Percentiles rank a stretch among this genome's conserved stretches.
These are phyloP conservation scores for Suillus brevipes DNA, from an alignment of 768 basidiomycete genomes.

Conservation along the genomic window DNA sequence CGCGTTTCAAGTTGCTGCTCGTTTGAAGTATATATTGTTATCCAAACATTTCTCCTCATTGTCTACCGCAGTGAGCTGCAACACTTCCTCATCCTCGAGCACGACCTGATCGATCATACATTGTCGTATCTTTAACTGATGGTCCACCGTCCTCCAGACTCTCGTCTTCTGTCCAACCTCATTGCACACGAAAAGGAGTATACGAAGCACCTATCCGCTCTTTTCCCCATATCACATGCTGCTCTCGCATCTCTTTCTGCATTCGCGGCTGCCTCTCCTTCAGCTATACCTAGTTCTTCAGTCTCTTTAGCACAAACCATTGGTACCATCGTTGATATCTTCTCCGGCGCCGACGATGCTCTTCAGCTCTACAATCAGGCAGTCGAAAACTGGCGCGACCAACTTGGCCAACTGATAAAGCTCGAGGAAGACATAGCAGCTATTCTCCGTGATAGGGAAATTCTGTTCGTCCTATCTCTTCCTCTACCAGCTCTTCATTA, in stretches of 20 bases:
- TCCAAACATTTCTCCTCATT: not conserved
- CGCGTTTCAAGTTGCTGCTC: not conserved
- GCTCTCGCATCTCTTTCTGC: slow-evolving; percentile 69
- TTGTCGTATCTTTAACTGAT: not conserved
- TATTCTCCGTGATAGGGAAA: slow-evolving; percentile 75
- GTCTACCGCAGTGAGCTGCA: slow-evolving; percentile 2
- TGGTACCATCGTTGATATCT: slow-evolving; percentile 49
- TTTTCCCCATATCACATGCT: slow-evolving; percentile 59
- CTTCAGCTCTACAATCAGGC: slow-evolving; percentile 58
- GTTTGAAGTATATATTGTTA: not conserved
- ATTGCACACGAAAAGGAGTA: slow-evolving; percentile 73
- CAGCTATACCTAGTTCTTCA: slow-evolving; percentile 45
- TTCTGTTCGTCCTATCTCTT: slow-evolving; percentile 55
- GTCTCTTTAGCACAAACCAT: slow-evolving; percentile 19
- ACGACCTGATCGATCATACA: not conserved
- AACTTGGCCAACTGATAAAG: slow-evolving; percentile 57
- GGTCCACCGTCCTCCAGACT: slow-evolving; percentile 75
- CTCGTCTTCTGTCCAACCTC: slow-evolving; percentile 68
- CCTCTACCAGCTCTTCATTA: not conserved
- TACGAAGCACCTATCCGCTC: slow-evolving; percentile 53
- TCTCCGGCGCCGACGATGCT: slow-evolving; percentile 70
- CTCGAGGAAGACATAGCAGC: slow-evolving; percentile 74
- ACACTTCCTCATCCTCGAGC: not conserved
- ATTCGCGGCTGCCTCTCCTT: slow-evolving; percentile 65
- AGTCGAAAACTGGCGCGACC: slow-evolving; percentile 66